Conservation (phyloP, 2,329 filamentous ascomycete genomes). For the Aspergillus oerlinghausenensis region DNA sequence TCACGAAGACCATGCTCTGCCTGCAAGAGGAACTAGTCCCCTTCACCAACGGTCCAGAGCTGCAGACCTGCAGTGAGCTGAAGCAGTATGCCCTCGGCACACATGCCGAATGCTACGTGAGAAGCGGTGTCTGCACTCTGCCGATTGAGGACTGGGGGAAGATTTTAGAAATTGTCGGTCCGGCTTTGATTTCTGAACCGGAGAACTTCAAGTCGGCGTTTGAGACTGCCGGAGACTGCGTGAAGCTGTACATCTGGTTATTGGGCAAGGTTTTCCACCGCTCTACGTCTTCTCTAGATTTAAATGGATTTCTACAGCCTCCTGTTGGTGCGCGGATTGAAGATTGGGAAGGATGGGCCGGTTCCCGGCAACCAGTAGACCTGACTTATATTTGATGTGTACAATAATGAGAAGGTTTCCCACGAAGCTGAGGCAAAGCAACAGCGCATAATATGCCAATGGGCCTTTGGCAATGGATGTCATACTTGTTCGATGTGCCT, state of each 20-base stretch:
- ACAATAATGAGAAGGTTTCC: neutral
- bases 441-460: neutral
- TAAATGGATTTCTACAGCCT: neutral
- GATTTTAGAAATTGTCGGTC: slow-evolving; percentile 15
- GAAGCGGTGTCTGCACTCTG: slow-evolving; percentile 18
- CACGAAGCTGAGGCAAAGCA: neutral
- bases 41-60: slow-evolving; percentile 11
- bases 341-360: neutral
- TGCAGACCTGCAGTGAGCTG: slow-evolving; percentile 13
- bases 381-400: neutral
- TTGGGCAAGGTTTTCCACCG: neutral
- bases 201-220: neutral
- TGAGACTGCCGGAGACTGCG: neutral
- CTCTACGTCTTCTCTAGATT: neutral
- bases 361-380: neutral
- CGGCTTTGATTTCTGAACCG: neutral
- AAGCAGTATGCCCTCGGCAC: slow-evolving; percentile 16
- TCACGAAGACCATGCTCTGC: slow-evolving; percentile 24
- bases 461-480: neutral
- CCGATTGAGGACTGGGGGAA: slow-evolving; percentile 15
- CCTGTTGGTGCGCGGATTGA: neutral
- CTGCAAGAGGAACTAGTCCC: slow-evolving; percentile 23
- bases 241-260: neutral
- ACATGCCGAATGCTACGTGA: slow-evolving; percentile 20
- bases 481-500: neutral